Percentiles rank a stretch among this genome's conserved stretches.
Conservation (phyloP, 1,284 basidiomycete genomes). For the Malassezia japonica region DNA sequence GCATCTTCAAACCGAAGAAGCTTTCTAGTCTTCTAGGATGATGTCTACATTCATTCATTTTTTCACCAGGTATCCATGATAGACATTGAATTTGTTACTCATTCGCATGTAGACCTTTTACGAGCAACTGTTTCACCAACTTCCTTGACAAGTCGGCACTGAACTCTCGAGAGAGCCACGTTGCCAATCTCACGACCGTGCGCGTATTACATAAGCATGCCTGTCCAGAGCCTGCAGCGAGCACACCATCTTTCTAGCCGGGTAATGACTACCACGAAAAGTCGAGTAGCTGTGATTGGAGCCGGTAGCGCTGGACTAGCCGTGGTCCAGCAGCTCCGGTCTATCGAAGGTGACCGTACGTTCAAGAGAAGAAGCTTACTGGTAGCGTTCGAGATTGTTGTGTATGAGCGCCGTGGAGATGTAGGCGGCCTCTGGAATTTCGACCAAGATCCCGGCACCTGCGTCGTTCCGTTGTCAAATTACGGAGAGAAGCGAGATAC, state of each 20-base stretch:
- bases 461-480: constrained; percentile 38
- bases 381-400: constrained; percentile 3
- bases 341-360: no score
- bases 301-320: constrained; percentile 28
- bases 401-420: constrained; percentile 26
- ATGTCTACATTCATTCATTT: no score
- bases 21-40: no score
- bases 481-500: neutral
- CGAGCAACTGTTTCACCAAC: no score
- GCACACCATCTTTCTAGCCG: neutral
- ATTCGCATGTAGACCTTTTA: no score
- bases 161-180: no score
- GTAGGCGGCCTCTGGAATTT: constrained; percentile 32
- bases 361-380: no score
- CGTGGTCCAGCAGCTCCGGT: constrained; percentile 48
- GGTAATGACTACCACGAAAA: neutral
- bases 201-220: neutral
- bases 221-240: neutral
- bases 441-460: constrained; percentile 24
- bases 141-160: no score
- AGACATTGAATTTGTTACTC: no score
- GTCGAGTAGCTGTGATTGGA: constrained; percentile 4
- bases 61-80: no score
- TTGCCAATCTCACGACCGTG: no score
- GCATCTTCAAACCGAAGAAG: no score